These are phyloP conservation scores for Candida sojae DNA, from an alignment of 1,139 yeast genomes.

Conservation along the genomic window DNA sequence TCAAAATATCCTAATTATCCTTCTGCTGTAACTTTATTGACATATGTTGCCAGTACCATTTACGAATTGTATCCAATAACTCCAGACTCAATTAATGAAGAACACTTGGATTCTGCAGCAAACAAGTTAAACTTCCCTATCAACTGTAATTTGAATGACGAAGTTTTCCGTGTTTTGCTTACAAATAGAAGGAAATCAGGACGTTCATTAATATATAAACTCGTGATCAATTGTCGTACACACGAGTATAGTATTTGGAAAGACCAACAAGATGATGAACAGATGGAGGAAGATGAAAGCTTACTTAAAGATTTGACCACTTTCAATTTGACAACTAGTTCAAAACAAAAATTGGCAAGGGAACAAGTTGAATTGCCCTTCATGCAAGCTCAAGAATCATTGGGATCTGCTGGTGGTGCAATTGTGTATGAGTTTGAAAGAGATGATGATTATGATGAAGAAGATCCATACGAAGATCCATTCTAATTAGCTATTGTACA, in stretches of 20 bases:
- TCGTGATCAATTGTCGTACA: slow-evolving; percentile 46
- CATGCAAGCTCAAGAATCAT: slow-evolving; percentile 77
- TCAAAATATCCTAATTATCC: slow-evolving; percentile 47
- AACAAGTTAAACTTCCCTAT: slow-evolving; percentile 51
- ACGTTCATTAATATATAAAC: slow-evolving; percentile 61
- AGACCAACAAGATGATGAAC: slow-evolving; percentile 22
- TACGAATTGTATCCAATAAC: slow-evolving; percentile 40
- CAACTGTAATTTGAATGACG: slow-evolving; percentile 43
- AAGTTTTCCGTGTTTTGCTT: slow-evolving; percentile 49
- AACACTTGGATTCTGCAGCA: slow-evolving; percentile 45
- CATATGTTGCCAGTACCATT: slow-evolving; percentile 72
- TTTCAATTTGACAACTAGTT: slow-evolving; percentile 76
- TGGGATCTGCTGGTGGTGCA: slow-evolving; percentile 80
- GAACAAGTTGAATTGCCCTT: slow-evolving; percentile 89
- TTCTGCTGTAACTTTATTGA: slow-evolving; percentile 46
- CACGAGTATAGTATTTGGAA: slow-evolving; percentile 53
- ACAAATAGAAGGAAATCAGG: slow-evolving; percentile 84
- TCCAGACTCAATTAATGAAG: slow-evolving; percentile 40
- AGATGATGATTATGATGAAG: slow-evolving; percentile 92
- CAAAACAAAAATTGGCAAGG: slow-evolving; percentile 72
- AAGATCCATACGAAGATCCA: slow-evolving; percentile 97
- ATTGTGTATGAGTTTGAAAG: slow-evolving; percentile 89
- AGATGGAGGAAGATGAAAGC: slow-evolving; percentile 37
- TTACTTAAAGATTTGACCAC: slow-evolving; percentile 77
- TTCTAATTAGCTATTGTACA: slow-evolving; percentile 39